Conservation (phyloP, 2,329 filamentous ascomycete genomes). For the Lanzia echinophila region DNA sequence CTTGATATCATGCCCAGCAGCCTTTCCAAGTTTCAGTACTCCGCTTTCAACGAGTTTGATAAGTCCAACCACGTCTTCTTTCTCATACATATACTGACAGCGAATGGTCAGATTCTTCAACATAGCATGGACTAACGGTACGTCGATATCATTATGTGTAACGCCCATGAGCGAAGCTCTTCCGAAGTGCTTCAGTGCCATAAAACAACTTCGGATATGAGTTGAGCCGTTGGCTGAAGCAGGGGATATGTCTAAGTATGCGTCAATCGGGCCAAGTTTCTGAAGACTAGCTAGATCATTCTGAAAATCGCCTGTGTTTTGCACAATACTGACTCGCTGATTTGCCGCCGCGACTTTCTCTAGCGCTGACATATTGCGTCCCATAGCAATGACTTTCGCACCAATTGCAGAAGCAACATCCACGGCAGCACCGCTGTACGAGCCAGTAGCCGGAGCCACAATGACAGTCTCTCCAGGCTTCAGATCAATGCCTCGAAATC, state of each 20-base stretch:
- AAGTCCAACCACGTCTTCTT: slow-evolving; percentile 34
- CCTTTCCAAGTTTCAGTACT: slow-evolving; percentile 9
- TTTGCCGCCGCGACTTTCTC: slow-evolving; percentile 29
- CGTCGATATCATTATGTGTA: slow-evolving; percentile 21
- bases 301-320: slow-evolving; percentile 36
- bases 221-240: slow-evolving; percentile 33
- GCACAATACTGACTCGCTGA: slow-evolving; percentile 34
- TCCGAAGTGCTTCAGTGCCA: slow-evolving; percentile 25
- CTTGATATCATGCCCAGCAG: neutral
- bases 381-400: slow-evolving; percentile 43
- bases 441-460: slow-evolving; percentile 40
- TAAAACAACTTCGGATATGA: slow-evolving; percentile 35
- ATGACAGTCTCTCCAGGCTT: slow-evolving; percentile 40
- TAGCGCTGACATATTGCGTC: slow-evolving; percentile 36
- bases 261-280: slow-evolving; percentile 33
- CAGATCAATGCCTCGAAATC: slow-evolving; percentile 38
- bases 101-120: slow-evolving; percentile 32
- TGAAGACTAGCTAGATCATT: slow-evolving; percentile 13
- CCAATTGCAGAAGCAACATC: slow-evolving; percentile 41
- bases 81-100: slow-evolving; percentile 42
- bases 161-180: slow-evolving; percentile 32
- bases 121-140: slow-evolving; percentile 29
- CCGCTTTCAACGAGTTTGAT: slow-evolving; percentile 37
- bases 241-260: slow-evolving; percentile 42
- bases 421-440: slow-evolving; percentile 39